Percentiles rank a stretch among this genome's conserved stretches.
Conservation (phyloP, 2,329 filamentous ascomycete species). For the Pestalotiopsis sp. region DNA sequence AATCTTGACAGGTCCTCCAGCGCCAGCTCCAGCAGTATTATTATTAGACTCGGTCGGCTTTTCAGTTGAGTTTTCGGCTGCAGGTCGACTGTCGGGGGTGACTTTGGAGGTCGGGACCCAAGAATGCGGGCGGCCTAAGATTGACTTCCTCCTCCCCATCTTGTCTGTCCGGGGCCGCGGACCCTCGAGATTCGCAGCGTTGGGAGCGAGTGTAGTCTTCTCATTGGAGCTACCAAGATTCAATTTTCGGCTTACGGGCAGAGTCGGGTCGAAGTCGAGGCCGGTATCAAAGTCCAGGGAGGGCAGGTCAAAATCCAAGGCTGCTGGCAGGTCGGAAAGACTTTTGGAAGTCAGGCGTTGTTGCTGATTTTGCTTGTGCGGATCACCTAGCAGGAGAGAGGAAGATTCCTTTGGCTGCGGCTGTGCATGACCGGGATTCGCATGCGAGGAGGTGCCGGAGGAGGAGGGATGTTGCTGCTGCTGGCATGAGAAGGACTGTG, state of each 20-base stretch:
- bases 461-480: conserved; percentile 1
- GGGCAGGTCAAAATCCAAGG: conserved; percentile 52
- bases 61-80: conserved; percentile 28
- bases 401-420: conserved; percentile 13
- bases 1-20: neutral
- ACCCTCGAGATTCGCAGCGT: conserved; percentile 27
- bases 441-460: conserved; percentile 29
- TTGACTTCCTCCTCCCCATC: conserved; percentile 45
- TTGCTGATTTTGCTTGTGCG: neutral
- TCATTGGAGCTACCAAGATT: conserved; percentile 28
- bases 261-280: conserved; percentile 48
- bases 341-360: conserved; percentile 19
- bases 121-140: conserved; percentile 52
- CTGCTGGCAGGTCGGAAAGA: conserved; percentile 36
- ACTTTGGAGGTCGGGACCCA: conserved; percentile 55
- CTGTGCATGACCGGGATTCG: conserved; percentile 23
- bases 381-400: neutral
- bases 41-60: conserved; percentile 4
- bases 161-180: conserved; percentile 29
- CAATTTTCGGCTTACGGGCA: conserved; percentile 38
- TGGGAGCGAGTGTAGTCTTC: conserved; percentile 22
- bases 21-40: neutral
- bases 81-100: conserved; percentile 36
- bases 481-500: conserved; percentile 30
- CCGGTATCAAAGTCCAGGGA: conserved; percentile 50